Evolutionary conservation across 2,329 filamentous ascomycete genomes (phyloP).

Genomic region (Fusarium goolgardi): DNA sequence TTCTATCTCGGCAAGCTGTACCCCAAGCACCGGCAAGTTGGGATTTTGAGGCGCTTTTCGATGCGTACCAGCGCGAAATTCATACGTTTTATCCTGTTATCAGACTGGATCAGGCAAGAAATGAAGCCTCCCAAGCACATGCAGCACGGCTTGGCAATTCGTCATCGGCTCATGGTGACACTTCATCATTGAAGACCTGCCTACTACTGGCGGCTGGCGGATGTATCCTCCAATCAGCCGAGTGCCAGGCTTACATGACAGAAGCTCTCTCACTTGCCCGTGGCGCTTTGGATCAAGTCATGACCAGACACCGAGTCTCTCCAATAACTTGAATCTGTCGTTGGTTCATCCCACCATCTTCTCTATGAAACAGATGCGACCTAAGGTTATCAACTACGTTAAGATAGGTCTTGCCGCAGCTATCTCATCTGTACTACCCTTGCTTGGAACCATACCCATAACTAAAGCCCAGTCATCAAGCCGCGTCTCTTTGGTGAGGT

Average conservation of each 20-base stretch:
- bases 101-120: not conserved
- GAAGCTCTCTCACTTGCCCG: not conserved
- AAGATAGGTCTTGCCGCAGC: too few species aligned
- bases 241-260: not conserved
- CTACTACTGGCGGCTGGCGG: not conserved
- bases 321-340: too few species aligned
- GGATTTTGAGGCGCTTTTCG: not conserved
- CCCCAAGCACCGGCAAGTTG: not conserved
- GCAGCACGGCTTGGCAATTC: not conserved
- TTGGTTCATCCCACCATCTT: too few species aligned
- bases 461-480: too few species aligned
- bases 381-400: too few species aligned
- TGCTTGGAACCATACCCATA: too few species aligned
- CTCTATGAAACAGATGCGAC: too few species aligned
- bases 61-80: conserved; percentile 5
- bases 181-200: not conserved
- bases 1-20: not conserved
- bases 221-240: not conserved
- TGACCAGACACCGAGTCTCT: too few species aligned
- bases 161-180: rapidly evolving
- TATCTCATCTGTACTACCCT: too few species aligned
- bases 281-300: too few species aligned
- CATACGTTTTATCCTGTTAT: conserved; percentile 8
- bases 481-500: too few species aligned
- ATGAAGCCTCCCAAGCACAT: not conserved